Conservation (phyloP, 495 filamentous ascomycete species). For the Hypoxylon fragiforme region DNA sequence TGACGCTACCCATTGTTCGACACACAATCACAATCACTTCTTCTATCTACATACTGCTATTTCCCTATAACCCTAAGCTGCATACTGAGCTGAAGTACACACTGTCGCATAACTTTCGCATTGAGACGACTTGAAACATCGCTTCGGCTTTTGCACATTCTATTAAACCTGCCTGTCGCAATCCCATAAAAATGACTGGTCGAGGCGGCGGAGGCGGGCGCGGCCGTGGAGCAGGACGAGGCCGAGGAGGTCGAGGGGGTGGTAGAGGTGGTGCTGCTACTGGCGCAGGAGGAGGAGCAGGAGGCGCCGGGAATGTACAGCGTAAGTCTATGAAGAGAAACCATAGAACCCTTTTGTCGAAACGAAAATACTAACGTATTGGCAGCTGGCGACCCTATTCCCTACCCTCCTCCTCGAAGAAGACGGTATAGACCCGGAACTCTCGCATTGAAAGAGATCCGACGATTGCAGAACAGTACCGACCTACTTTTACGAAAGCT, state of each 20-base stretch:
- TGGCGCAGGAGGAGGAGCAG: neutral
- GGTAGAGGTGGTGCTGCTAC: slow-evolving; percentile 8
- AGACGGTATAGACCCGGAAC: slow-evolving; percentile 85
- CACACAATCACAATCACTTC: neutral
- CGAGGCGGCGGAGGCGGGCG: slow-evolving; percentile 4
- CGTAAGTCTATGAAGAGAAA: slow-evolving; percentile 24
- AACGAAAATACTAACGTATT: slow-evolving; percentile 4
- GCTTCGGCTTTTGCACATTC: too few relatives aligned
- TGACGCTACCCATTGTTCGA: slow-evolving; percentile 9
- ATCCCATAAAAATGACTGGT: slow-evolving; percentile 7
- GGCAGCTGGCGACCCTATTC: slow-evolving; percentile 73
- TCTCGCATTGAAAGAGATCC: slow-evolving; percentile 81
- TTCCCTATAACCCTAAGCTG: neutral
- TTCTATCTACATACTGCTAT: neutral
- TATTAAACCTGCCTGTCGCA: slow-evolving; percentile 6
- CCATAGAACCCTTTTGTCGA: neutral
- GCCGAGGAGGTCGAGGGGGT: slow-evolving; percentile 6
- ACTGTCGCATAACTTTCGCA: slow-evolving; percentile 7
- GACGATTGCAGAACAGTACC: slow-evolving; percentile 78
- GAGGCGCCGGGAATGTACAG: slow-evolving; percentile 1
- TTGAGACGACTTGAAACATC: neutral
- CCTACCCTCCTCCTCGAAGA: slow-evolving; percentile 58
- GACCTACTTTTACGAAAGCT: slow-evolving; percentile 80
- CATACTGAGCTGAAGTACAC: neutral
- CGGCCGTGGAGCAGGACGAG: slow-evolving; percentile 13